Evolutionary conservation across 495 filamentous ascomycete species (phyloP).

Genomic region (Diplogelasinospora grovesii): DNA sequence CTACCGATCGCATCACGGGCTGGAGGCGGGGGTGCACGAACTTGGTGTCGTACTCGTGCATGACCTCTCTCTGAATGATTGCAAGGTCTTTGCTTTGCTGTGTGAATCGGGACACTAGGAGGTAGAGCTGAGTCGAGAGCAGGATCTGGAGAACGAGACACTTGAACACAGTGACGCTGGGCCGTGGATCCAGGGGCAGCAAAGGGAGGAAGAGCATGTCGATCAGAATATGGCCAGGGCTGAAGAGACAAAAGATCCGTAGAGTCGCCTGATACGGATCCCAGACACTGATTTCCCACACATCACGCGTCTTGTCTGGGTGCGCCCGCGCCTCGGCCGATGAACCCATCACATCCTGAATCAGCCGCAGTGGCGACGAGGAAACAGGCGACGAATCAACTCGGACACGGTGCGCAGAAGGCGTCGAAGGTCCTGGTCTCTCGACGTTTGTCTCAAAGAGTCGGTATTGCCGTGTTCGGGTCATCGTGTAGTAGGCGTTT

Average conservation of each 20-base stretch:
- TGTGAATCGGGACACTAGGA: slow-evolving; percentile 62
- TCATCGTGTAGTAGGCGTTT: slow-evolving; percentile 81
- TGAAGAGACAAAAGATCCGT: slow-evolving; percentile 82
- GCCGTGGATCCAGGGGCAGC: slow-evolving; percentile 62
- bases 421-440: slow-evolving; percentile 58
- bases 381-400: slow-evolving; percentile 81
- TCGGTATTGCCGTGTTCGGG: slow-evolving; percentile 77
- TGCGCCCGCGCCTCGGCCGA: slow-evolving; percentile 72
- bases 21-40: slow-evolving; percentile 87
- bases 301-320: slow-evolving; percentile 76
- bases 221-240: slow-evolving; percentile 81
- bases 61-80: slow-evolving; percentile 81
- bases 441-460: slow-evolving; percentile 85
- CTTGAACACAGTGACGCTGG: slow-evolving; percentile 78
- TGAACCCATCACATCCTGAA: slow-evolving; percentile 56
- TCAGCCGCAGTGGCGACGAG: slow-evolving; percentile 70
- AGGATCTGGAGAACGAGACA: slow-evolving; percentile 64
- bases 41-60: slow-evolving; percentile 94
- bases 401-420: slow-evolving; percentile 80
- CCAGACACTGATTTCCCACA: slow-evolving; percentile 94
- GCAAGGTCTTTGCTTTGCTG: slow-evolving; percentile 80
- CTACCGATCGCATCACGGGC: slow-evolving; percentile 74
- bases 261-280: slow-evolving; percentile 81
- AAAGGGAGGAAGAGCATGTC: slow-evolving; percentile 85
- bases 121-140: slow-evolving; percentile 68